Conservation (phyloP, 1,284 basidiomycete species). For the Ceratobasidium sp. region DNA sequence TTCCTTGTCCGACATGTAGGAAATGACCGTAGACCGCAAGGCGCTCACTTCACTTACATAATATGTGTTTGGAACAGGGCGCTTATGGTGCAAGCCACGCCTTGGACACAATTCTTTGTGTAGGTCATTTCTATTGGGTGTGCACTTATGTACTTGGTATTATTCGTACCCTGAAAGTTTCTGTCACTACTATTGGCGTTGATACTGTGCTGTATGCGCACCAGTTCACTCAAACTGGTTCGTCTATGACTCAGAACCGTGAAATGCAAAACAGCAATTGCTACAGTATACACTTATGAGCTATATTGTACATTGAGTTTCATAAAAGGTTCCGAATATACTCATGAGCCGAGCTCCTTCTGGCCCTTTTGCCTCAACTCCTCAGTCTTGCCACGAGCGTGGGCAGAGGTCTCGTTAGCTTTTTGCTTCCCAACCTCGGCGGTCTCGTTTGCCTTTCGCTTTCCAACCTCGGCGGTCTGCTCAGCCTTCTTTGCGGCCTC, state of each 20-base stretch:
- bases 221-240: no score
- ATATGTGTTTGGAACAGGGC: conserved; percentile 1
- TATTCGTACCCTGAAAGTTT: no score
- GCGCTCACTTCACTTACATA: background rate
- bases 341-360: background rate
- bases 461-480: conserved; percentile 15
- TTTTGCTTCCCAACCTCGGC: conserved; percentile 28
- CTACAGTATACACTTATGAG: conserved; percentile 10
- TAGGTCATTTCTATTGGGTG: no score
- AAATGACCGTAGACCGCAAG: background rate
- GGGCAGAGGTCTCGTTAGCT: conserved; percentile 30
- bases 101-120: no score
- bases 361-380: conserved; percentile 22
- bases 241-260: no score
- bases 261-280: background rate
- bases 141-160: no score
- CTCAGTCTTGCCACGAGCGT: conserved; percentile 30
- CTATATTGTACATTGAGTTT: background rate
- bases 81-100: no score
- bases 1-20: conserved; percentile 13
- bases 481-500: conserved; percentile 25
- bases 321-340: background rate
- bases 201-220: no score
- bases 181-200: no score
- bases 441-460: conserved; percentile 27